These are phyloP conservation scores for Pochonia chlamydosporia DNA, from an alignment of 2,329 filamentous ascomycete genomes.

Conservation along the genomic window DNA sequence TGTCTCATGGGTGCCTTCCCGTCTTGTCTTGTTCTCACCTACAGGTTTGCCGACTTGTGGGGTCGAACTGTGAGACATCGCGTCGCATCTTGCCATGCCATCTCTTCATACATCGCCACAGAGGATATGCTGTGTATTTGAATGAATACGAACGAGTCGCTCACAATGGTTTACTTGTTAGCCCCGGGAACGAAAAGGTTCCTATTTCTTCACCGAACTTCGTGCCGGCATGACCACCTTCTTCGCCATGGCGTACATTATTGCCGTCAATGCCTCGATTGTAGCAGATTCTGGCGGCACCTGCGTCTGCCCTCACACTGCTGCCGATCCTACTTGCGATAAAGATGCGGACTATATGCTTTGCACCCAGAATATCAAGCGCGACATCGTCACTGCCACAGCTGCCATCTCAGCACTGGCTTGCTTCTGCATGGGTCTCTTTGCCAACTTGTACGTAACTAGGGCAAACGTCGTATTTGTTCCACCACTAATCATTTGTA, in stretches of 20 bases:
- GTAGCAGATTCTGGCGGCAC: slow-evolving; percentile 65
- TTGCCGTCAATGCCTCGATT: slow-evolving; percentile 47
- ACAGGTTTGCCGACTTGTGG: not conserved
- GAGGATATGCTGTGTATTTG: not conserved
- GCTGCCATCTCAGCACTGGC: slow-evolving; percentile 75
- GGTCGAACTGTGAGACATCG: not conserved
- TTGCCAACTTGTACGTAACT: slow-evolving; percentile 62
- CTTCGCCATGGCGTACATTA: slow-evolving; percentile 56
- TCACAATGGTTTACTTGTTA: slow-evolving; percentile 22
- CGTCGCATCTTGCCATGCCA: not conserved
- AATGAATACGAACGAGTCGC: not conserved
- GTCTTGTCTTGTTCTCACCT: not conserved
- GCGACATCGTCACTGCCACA: slow-evolving; percentile 78
- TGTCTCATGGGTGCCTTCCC: not conserved
- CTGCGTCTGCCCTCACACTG: slow-evolving; percentile 59
- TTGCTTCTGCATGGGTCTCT: slow-evolving; percentile 77
- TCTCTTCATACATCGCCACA: not conserved
- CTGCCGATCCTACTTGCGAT: slow-evolving; percentile 46
- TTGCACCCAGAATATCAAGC: slow-evolving; percentile 60
- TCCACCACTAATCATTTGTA: slow-evolving; percentile 2
- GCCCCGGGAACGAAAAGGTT: slow-evolving; percentile 66
- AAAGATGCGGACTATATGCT: slow-evolving; percentile 53
- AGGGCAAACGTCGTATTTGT: not conserved
- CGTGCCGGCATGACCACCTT: slow-evolving; percentile 79
- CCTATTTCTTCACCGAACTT: slow-evolving; percentile 76